Conservation (phyloP, 176 grass and related monocot species). For the Carex pumila region DNA sequence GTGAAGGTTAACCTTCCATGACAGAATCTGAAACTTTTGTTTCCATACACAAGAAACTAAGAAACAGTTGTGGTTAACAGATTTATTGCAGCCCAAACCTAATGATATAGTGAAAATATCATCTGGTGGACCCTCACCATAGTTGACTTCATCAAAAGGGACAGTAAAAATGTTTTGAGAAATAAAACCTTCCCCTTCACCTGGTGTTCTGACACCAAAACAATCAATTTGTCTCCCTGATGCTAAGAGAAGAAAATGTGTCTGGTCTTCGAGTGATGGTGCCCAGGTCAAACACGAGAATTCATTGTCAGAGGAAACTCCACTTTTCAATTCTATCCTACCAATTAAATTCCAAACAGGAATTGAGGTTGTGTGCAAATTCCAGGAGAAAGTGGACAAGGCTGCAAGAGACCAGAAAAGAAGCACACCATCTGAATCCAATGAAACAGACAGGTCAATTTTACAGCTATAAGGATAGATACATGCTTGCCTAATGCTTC, state of each 20-base stretch:
- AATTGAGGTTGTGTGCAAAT: constrained; percentile 36
- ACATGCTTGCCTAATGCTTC: constrained; percentile 60
- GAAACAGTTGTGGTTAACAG: constrained; percentile 51
- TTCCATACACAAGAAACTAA: constrained; percentile 71
- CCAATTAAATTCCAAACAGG: constrained; percentile 67
- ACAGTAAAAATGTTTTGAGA: constrained; percentile 64
- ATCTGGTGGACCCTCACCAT: constrained; percentile 48
- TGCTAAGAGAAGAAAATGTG: constrained; percentile 70
- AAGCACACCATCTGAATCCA: constrained; percentile 68
- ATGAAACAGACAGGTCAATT: constrained; percentile 71
- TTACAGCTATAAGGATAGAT: constrained; percentile 56
- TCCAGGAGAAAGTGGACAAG: constrained; percentile 50
- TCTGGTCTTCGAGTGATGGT: constrained; percentile 51
- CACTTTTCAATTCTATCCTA: constrained; percentile 43
- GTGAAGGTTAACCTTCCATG: constrained; percentile 64
- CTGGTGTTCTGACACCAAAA: constrained; percentile 51
- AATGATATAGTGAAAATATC: constrained; percentile 71
- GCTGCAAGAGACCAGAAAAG: constrained; percentile 84
- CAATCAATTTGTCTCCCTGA: constrained; percentile 63
- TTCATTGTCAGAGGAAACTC: constrained; percentile 35
- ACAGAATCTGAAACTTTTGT: constrained; percentile 46
- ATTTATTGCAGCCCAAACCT: constrained; percentile 30
- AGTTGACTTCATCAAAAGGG: constrained; percentile 32
- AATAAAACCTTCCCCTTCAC: constrained; percentile 32
- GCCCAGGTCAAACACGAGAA: constrained; percentile 83